Base-by-base conservation (phyloP, 1,284 basidiomycete genomes). In the Heterobasidion parviporum region DNA sequence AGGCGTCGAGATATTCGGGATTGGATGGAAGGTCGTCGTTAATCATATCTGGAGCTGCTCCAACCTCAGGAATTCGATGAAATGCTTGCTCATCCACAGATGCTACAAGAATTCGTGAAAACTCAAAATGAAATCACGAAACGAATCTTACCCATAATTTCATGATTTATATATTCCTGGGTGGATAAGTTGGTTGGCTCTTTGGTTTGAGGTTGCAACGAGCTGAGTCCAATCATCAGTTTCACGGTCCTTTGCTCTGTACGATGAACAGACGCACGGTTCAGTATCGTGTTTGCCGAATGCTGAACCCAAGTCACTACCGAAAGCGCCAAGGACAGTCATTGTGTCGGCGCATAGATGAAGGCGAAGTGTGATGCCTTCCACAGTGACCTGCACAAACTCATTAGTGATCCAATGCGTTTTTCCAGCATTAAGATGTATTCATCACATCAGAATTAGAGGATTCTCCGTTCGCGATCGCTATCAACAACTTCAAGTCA, bases 1-100 rank as follows among this genome's bases (percentile, higher is more conserved):
- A 86, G 52, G 82, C 82, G 60, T 94, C 92, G 32, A 98, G 76
- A 64, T 94, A 98, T 63, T 94, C 89, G 38, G 79, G 73, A 67
- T 98, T 95, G 15, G 80, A 89, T 0, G 95, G 95, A 10, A 98
- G 74, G 66, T 98, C 94, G 65, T 98, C 96, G 46, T 80, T 76
- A 50, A 98, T 87, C 81, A 98, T 86, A 68, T 98, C 95, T 3
- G 91, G 85, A 4, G 83, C 79, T 5, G 84, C 80, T 6, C 87
- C 87, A 54, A 89, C 74, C 59, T 92, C 86, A 0, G 90, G 89
- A 6, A 85, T 68, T 20, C 75, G 74, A 52, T 74, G 79, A 71
- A 97, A 98, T 0, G 94, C 92, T 41, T 89, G 69, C 56, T 95
- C 87, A 57, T 97, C 94, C 32, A 98, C 72, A 15, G 90, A 92